phyloP scores from a whole-genome alignment of 73 alveolate genomes.

The Halteria grandinella region DNA sequence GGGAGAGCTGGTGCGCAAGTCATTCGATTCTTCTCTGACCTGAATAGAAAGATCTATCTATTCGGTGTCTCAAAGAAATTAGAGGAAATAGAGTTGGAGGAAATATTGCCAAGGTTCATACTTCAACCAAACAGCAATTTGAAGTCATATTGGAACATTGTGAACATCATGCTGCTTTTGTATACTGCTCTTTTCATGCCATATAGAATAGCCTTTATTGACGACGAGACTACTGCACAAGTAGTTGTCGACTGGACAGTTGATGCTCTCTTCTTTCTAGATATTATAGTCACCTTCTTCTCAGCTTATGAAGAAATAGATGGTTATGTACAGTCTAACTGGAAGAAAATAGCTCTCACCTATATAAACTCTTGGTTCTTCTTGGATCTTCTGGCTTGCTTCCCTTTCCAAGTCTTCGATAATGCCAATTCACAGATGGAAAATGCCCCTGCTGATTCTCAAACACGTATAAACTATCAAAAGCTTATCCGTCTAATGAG shows the following conservation, averaged over 20 bases:
- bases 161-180: slow-evolving; percentile 50
- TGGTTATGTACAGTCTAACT: slow-evolving; percentile 5
- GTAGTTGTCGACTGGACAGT: slow-evolving; percentile 32
- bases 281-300: slow-evolving; percentile 56
- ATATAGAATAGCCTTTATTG: slow-evolving; percentile 71
- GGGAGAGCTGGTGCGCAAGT: slow-evolving; percentile 54
- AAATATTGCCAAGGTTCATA: slow-evolving; percentile 1
- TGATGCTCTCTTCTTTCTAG: slow-evolving; percentile 59
- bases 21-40: slow-evolving; percentile 6
- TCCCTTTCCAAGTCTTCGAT: too few species aligned
- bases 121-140: slow-evolving; percentile 28
- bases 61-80: slow-evolving; percentile 36
- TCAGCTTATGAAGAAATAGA: slow-evolving; percentile 67
- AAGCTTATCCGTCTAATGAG: slow-evolving; percentile 58
- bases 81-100: not conserved
- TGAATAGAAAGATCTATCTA: slow-evolving; percentile 43
- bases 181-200: slow-evolving; percentile 78
- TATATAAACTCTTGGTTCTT: slow-evolving; percentile 29
- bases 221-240: slow-evolving; percentile 3
- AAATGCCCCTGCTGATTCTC: not conserved
- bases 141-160: slow-evolving; percentile 62
- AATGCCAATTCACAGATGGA: too few species aligned
- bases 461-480: slow-evolving; percentile 35
- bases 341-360: not conserved
- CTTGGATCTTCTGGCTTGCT: slow-evolving; percentile 32